Evolutionary conservation across 2,329 filamentous ascomycete genomes (phyloP), one percentile per base, ranked within the genome.

Genomic region (Trichoderma guizhouense): DNA sequence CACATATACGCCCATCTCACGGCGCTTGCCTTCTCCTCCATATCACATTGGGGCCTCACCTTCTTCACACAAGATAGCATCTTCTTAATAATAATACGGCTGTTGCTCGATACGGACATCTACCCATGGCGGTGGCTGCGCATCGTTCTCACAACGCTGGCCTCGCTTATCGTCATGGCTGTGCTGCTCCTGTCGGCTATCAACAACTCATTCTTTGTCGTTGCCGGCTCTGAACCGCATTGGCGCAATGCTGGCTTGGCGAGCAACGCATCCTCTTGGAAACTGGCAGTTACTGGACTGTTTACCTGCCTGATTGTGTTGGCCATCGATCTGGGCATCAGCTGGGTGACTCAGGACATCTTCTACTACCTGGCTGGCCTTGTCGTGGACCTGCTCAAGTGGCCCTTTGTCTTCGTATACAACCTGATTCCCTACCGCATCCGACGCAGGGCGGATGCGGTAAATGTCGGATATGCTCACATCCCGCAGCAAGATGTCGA

Each of bases 11-110:
- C 77, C 39, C 79, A 82, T 34, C 72, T 77, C 24, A 74, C 73
- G 7, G 78, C 81, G 7, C 71, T 82, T n/a, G 76, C 79, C 1
- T 71, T 75, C 3, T 74, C 75, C n/a, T 75, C 79, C 36, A 72
- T 82, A 68, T 26, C 77, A 9, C 76, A 75, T 1, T 82, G 79
- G 73, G 78, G 78, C 26, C 76, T 79, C 12, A 80, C 81, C 2
- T 82, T 82, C 69, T 81, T 81, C 69, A 75, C 76, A 5, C 80
- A 82, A 51, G 81, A 82, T 24, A 73, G 79, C 0, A 61, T 77
- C 7, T 73, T 81, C 5, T 74, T 82, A 3, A 72, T 82, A 14
- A 26, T 79, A 32, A 76, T 81, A 53, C 76, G 80, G 7, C 73
- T 81, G 2, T 74, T 82, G 2, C 76, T 82, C 60, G 76, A 79